Conservation (phyloP, 208 protist genomes). For the Borovskyia barvae region DNA sequence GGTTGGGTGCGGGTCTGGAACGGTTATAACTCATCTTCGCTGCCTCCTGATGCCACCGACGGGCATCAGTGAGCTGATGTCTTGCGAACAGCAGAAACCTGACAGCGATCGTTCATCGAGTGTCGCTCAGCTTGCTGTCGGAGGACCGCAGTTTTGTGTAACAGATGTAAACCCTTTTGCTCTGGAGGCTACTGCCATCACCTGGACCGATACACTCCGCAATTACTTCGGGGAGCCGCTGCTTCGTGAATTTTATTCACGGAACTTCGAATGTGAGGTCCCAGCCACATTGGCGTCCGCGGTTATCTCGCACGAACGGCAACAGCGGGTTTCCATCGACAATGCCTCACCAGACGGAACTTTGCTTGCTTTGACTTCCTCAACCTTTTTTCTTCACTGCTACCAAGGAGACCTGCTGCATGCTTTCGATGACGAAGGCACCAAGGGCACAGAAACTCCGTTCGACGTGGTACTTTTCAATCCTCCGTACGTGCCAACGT, state of each 20-base stretch:
- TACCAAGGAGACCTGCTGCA: constrained; percentile 28
- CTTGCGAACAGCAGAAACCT: no score
- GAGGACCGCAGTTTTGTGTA: constrained; percentile 36
- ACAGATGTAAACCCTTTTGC: constrained; percentile 85
- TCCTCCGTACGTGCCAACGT: constrained; percentile 88
- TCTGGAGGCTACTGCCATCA: constrained; percentile 69
- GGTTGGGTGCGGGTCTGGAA: constrained; percentile 82
- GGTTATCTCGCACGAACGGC: no score
- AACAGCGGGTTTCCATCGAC: no score
- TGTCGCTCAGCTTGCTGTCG: not conserved
- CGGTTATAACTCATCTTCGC: constrained; percentile 75
- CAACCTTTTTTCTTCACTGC: constrained; percentile 17
- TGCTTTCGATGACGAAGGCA: constrained; percentile 3
- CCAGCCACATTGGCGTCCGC: constrained; percentile 8
- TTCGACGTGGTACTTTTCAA: constrained; percentile 89
- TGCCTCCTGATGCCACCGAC: constrained; percentile 27
- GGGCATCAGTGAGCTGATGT: no score
- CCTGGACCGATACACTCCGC: constrained; percentile 58
- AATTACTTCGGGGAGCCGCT: constrained; percentile 20
- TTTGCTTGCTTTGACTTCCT: not conserved
- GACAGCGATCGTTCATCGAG: no score
- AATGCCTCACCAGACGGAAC: not conserved
- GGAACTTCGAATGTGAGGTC: not conserved
- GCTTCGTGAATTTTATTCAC: not conserved
- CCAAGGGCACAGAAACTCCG: not conserved